Percentiles rank a stretch among this genome's conserved stretches.
phyloP scores from a whole-genome alignment of 2,329 filamentous ascomycete species.

The Diatrype stigma region DNA sequence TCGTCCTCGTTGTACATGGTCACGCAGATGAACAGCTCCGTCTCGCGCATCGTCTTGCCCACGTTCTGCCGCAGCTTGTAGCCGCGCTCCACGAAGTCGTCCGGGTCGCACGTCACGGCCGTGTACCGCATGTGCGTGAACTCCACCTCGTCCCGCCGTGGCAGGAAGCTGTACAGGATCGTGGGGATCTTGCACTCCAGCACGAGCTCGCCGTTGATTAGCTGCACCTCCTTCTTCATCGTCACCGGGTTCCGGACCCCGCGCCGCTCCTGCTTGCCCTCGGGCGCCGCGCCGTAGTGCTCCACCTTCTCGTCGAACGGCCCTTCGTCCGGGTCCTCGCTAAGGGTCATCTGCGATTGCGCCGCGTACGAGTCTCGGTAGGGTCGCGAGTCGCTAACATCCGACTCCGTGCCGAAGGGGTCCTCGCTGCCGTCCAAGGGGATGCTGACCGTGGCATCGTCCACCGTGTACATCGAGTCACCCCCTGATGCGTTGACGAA shows the following conservation, averaged over 20 bases:
- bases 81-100: conserved; percentile 80
- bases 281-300: conserved; percentile 83
- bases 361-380: conserved; percentile 56
- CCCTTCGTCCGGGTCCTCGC: conserved; percentile 36
- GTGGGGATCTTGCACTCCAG: conserved; percentile 99
- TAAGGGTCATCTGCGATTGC: conserved; percentile 50
- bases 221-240: conserved; percentile 86
- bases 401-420: conserved; percentile 63
- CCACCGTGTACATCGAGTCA: conserved; percentile 51
- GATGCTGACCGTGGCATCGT: conserved; percentile 70
- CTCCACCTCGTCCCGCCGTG: conserved; percentile 85
- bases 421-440: conserved; percentile 59
- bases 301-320: conserved; percentile 56
- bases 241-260: conserved; percentile 85
- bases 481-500: conserved; percentile 62
- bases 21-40: conserved; percentile 91
- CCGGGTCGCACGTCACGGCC: conserved; percentile 89
- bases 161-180: conserved; percentile 94
- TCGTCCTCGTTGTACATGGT: conserved; percentile 99
- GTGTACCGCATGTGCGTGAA: conserved; percentile 98
- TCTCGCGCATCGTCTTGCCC: conserved; percentile 88
- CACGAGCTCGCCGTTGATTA: conserved; percentile 97
- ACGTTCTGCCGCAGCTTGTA: conserved; percentile 89
- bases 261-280: conserved; percentile 79
- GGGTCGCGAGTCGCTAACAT: conserved; percentile 51